Evolutionary conservation across 2,329 filamentous ascomycete species (phyloP), one percentile per base, ranked within the genome.

Genomic region (Arthroderma uncinatum): DNA sequence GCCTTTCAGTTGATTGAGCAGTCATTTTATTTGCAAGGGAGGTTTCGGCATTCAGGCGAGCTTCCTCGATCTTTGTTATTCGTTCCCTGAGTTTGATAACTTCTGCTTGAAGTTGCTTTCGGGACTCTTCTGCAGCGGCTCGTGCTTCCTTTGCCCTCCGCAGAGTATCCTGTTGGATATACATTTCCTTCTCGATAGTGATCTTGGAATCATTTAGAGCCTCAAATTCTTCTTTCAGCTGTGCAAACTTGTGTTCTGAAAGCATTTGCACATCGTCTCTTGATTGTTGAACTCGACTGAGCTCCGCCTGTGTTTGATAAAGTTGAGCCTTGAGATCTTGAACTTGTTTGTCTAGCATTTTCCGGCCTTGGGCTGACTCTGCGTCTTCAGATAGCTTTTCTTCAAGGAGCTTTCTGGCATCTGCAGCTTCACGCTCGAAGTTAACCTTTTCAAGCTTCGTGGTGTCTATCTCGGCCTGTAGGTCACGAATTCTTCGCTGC

Each of bases 151-250:
- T 89, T 9, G 90, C 88, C 56, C 92, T 83, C 37, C 93, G 84
- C 48, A 96, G 80, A 9, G 88, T 87, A 67, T 98, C 92, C 70
- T 96, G 91, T 67, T 97, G 92, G 4, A 88, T 86, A 68, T 97
- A 97, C 70, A 98, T 85, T 71, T 97, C 92, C 71, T 96, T 97
- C 71, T 98, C 92, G 61, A 98, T 95, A 50, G 85, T 95, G 65
- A 96, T 95, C 72, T 98, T 98, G 28, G 89, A 85, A 62, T 96
- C 90, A 65, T 95, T 95, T 34, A 97, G 78, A 34, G 83, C 82
- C 53, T 94, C 85, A 64, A 84, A 95, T 62, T 97, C 90, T 25
- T 91, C 84, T 68, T 91, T 85, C 59, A 98, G 77, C 54, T 85
- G 82, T 47, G 87, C 79, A 65, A 85, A 88, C 68, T 93, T 94